Evolutionary conservation across 1,139 yeast genomes (phyloP).

Genomic region (Nakaseomyces bracarensis): DNA sequence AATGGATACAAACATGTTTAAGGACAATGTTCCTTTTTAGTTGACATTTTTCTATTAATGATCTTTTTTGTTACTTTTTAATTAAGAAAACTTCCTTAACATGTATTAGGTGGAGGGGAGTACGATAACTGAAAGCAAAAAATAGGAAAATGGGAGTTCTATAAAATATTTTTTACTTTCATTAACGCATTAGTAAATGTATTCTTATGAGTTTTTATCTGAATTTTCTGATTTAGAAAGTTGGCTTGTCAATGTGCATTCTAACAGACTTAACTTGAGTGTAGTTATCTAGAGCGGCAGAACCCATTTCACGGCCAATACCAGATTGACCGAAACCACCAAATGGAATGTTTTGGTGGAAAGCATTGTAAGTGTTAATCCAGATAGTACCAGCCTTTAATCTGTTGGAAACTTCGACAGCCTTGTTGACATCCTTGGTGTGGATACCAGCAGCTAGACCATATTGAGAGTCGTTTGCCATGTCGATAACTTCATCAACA

Average conservation of each 20-base stretch:
- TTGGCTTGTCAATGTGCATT: constrained; percentile 24
- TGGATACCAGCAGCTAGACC: constrained; percentile 73
- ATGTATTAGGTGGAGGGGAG: background rate
- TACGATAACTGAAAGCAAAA: too few species aligned
- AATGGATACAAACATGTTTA: background rate
- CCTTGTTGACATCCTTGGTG: constrained; percentile 49
- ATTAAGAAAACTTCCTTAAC: background rate
- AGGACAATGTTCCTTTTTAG: background rate
- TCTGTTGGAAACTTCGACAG: constrained; percentile 51
- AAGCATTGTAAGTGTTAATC: constrained; percentile 52
- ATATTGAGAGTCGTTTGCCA: constrained; percentile 57
- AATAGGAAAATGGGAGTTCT: too few species aligned
- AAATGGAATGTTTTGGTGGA: constrained; percentile 46
- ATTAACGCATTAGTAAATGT: too few species aligned
- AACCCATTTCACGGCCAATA: constrained; percentile 69
- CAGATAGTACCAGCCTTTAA: constrained; percentile 63
- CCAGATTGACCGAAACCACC: constrained; percentile 66
- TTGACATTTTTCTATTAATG: background rate
- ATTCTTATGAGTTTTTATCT: background rate
- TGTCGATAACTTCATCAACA: constrained; percentile 50
- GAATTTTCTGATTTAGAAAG: constrained; percentile 9
- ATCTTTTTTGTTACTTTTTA: background rate
- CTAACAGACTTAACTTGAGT: constrained; percentile 54
- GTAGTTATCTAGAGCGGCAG: constrained; percentile 57
- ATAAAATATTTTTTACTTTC: too few species aligned